A percentile compares a stretch with the other conserved stretches of the same genome.
These are phyloP conservation scores for Pseudohalonectria lignicola DNA, from an alignment of 2,329 filamentous ascomycete genomes.

Conservation along the genomic window DNA sequence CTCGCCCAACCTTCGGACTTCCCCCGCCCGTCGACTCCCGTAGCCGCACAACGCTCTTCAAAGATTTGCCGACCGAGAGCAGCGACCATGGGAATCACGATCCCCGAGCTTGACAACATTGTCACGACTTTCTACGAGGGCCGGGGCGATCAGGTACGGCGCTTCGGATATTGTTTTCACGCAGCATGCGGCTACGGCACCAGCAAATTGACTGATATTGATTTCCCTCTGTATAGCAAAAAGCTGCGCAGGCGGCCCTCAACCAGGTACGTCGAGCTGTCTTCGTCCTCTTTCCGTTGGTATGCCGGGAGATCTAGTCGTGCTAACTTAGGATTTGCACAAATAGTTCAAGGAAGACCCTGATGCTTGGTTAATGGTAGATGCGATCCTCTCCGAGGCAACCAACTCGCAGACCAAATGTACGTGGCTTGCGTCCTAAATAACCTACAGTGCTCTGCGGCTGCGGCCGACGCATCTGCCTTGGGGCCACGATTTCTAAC, in stretches of 20 bases:
- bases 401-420: slow-evolving; percentile 92
- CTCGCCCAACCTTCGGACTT: too few relatives aligned
- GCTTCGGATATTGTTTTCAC: too few relatives aligned
- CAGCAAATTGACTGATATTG: too few relatives aligned
- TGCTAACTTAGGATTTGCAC: too few relatives aligned
- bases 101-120: slow-evolving; percentile 91
- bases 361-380: slow-evolving; percentile 94
- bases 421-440: too few relatives aligned
- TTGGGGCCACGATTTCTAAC: slow-evolving; percentile 37
- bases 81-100: slow-evolving; percentile 54
- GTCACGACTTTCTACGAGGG: slow-evolving; percentile 97
- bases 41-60: too few relatives aligned
- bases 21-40: too few relatives aligned
- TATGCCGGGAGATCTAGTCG: slow-evolving; percentile 13
- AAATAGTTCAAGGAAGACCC: slow-evolving; percentile 89
- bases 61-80: too few relatives aligned
- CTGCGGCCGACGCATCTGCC: neutral
- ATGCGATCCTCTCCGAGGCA: slow-evolving; percentile 90
- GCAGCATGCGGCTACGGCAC: too few relatives aligned
- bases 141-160: slow-evolving; percentile 80
- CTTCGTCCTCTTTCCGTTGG: slow-evolving; percentile 4
- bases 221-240: slow-evolving; percentile 55
- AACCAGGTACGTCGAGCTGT: slow-evolving; percentile 51
- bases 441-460: too few relatives aligned
- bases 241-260: slow-evolving; percentile 82